phyloP scores from a whole-genome alignment of 805 yeast species.

The Wickerhamomyces kurtzmanii region DNA sequence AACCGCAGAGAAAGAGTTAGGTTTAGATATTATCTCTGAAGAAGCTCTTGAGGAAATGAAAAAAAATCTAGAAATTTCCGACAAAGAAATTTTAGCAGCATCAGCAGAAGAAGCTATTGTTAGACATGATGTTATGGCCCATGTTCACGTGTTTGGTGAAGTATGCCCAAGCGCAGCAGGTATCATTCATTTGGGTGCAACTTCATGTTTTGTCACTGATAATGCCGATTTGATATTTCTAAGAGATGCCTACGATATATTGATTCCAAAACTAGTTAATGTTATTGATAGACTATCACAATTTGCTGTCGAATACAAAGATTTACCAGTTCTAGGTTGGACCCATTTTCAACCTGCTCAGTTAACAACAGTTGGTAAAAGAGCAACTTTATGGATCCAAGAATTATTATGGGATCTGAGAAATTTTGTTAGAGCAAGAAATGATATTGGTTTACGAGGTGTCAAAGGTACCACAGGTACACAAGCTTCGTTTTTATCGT shows the following conservation, averaged over 20 bases:
- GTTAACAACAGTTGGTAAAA: slow-evolving; percentile 95
- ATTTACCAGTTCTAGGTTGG: slow-evolving; percentile 96
- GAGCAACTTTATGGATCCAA: slow-evolving; percentile 96
- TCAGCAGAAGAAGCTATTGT: slow-evolving; percentile 93
- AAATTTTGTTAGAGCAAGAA: slow-evolving; percentile 91
- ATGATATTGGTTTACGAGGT: slow-evolving; percentile 93
- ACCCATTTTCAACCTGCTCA: slow-evolving; percentile 99
- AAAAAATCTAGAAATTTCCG: slow-evolving; percentile 71
- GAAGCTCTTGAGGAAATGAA: slow-evolving; percentile 88
- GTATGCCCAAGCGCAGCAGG: slow-evolving; percentile 96
- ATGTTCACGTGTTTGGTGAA: slow-evolving; percentile 90
- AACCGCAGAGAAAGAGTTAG: slow-evolving; percentile 88
- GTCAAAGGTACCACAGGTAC: slow-evolving; percentile 99
- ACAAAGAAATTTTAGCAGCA: slow-evolving; percentile 86
- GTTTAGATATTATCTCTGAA: slow-evolving; percentile 75
- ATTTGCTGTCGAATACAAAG: slow-evolving; percentile 89
- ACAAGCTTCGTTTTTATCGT: slow-evolving; percentile 89
- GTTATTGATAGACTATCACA: slow-evolving; percentile 84
- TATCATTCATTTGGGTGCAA: slow-evolving; percentile 95
- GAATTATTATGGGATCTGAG: slow-evolving; percentile 97
- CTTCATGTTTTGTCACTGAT: slow-evolving; percentile 96
- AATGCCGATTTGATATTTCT: slow-evolving; percentile 95
- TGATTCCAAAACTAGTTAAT: slow-evolving; percentile 92
- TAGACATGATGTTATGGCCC: slow-evolving; percentile 99
- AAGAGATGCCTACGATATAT: slow-evolving; percentile 88